Conservation (phyloP, 108 stramenopile genomes). For the Pseudonitzschia multiseries region DNA sequence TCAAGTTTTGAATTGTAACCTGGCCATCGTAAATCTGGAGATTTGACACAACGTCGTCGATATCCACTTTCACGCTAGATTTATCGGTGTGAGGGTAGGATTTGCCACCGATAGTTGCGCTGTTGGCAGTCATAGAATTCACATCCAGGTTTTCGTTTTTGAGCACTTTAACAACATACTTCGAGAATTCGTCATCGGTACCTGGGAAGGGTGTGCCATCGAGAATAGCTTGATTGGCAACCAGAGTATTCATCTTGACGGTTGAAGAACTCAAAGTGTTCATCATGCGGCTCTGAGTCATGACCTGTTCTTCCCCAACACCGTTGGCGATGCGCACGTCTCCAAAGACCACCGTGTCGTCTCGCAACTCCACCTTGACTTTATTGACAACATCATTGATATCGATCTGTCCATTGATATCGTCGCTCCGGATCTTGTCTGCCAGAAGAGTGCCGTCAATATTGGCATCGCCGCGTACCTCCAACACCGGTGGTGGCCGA, state of each 20-base stretch:
- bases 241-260: too few relatives aligned
- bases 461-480: neutral
- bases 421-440: neutral
- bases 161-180: too few relatives aligned
- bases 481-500: neutral
- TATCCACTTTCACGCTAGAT: neutral
- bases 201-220: neutral
- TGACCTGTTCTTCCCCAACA: neutral
- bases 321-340: neutral
- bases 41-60: neutral
- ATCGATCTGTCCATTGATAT: neutral
- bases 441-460: neutral
- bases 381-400: slow-evolving; percentile 1
- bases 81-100: too few relatives aligned
- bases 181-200: neutral
- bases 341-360: neutral
- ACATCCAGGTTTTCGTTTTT: neutral
- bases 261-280: neutral
- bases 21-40: neutral
- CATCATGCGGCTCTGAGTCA: neutral
- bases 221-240: neutral
- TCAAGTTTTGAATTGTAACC: neutral
- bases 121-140: neutral
- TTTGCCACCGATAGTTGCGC: neutral
- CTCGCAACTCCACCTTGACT: neutral